A percentile compares a stretch with the other conserved stretches of the same genome.
These are phyloP conservation scores for Catunica adiposa DNA, from an alignment of 2,329 filamentous ascomycete species.

Conservation along the genomic window DNA sequence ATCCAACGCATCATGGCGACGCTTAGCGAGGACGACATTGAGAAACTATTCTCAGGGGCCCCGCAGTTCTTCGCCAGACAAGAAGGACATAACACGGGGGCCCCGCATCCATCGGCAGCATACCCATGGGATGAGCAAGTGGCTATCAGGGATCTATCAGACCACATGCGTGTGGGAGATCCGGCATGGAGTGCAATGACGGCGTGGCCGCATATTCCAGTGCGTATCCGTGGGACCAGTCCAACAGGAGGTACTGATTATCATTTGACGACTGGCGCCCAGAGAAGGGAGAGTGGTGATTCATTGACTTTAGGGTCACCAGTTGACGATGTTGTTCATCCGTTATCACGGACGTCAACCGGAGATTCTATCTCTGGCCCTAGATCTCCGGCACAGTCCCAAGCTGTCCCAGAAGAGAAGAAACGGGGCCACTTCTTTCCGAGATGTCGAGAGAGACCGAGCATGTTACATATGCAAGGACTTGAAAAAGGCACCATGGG, in stretches of 20 bases:
- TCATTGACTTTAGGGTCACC: constrained; percentile 6
- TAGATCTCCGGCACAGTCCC: constrained; percentile 5
- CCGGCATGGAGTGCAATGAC: constrained; percentile 46
- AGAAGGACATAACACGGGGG: constrained; percentile 41
- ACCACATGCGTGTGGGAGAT: constrained; percentile 47
- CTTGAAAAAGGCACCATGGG: constrained; percentile 56
- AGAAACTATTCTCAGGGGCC: constrained; percentile 59
- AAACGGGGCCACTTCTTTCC: constrained; percentile 41
- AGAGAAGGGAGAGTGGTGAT: constrained; percentile 20
- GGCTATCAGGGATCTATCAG: constrained; percentile 44
- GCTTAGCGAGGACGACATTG: constrained; percentile 42
- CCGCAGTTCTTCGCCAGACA: constrained; percentile 52
- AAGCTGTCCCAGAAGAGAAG: constrained; percentile 23
- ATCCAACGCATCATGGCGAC: constrained; percentile 43
- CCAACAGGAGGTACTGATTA: not conserved
- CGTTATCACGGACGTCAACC: constrained; percentile 10
- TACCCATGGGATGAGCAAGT: constrained; percentile 52
- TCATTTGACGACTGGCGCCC: constrained; percentile 2
- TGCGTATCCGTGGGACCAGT: constrained; percentile 3
- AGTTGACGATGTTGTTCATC: constrained; percentile 8
- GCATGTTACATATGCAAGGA: constrained; percentile 57
- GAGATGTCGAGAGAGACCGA: constrained; percentile 45
- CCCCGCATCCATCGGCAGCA: constrained; percentile 45
- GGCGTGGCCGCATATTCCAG: constrained; percentile 44
- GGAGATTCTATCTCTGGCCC: not conserved